Percentiles rank a stretch among this genome's conserved stretches.
These are phyloP conservation scores for Cornus kousa DNA, from an alignment of 148 eudicot species.

Conservation along the genomic window DNA sequence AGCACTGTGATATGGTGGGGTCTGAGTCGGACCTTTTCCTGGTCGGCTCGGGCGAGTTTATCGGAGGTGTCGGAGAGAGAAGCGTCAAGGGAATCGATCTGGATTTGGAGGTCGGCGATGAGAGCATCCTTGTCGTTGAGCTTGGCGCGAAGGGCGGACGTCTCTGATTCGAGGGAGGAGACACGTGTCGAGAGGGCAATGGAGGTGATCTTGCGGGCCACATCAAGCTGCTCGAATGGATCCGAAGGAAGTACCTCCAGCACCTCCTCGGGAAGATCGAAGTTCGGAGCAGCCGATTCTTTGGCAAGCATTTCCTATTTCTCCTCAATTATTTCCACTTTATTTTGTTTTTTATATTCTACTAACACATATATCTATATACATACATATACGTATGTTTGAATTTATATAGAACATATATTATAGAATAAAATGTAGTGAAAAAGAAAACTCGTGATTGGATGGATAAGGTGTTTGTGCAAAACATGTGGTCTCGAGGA, in stretches of 20 bases:
- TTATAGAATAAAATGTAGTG: no score
- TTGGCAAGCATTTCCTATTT: slow-evolving; percentile 24
- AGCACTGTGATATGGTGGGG: no score
- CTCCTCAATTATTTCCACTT: no score
- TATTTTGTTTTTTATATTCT: no score
- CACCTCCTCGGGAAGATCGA: slow-evolving; percentile 74
- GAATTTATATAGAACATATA: no score
- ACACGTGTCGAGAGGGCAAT: slow-evolving; percentile 92
- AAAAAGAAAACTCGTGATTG: no score
- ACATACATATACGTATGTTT: no score
- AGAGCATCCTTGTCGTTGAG: slow-evolving; percentile 52
- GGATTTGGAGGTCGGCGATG: slow-evolving; percentile 56
- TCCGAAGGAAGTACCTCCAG: slow-evolving; percentile 65
- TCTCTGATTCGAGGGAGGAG: slow-evolving; percentile 73
- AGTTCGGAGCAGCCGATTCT: slow-evolving; percentile 33
- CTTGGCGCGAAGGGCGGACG: slow-evolving; percentile 42
- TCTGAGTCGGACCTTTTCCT: slow-evolving; percentile 48
- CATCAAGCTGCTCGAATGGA: slow-evolving; percentile 87
- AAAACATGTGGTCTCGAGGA: no score
- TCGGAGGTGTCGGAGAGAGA: slow-evolving; percentile 48
- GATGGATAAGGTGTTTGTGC: no score
- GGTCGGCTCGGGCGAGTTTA: slow-evolving; percentile 42
- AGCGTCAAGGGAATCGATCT: slow-evolving; percentile 60
- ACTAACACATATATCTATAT: no score
- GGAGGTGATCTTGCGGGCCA: slow-evolving; percentile 96